A percentile compares a stretch with the other conserved stretches of the same genome.
These are phyloP conservation scores for Alternaria burnsii DNA, from an alignment of 2,329 filamentous ascomycete species.

Conservation along the genomic window DNA sequence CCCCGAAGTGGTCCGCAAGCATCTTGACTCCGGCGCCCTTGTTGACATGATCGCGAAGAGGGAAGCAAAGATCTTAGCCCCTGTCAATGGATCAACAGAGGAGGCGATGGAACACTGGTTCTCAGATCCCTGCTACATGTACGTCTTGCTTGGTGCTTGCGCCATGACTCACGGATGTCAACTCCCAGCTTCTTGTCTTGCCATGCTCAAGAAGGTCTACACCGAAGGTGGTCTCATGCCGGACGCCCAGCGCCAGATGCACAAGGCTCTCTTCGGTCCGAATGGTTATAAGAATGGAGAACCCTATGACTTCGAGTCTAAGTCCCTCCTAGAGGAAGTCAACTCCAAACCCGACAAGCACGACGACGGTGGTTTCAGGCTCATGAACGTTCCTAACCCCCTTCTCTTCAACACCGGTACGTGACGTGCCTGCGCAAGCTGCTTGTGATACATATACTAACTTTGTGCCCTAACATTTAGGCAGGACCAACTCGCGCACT, in stretches of 20 bases:
- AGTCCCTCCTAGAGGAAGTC: slow-evolving; percentile 19
- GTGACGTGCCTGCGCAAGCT: neutral
- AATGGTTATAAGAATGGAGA: slow-evolving; percentile 24
- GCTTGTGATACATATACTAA: neutral
- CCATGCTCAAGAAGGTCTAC: slow-evolving; percentile 31
- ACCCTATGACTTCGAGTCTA: slow-evolving; percentile 31
- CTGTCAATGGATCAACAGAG: no score
- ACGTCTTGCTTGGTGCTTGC: slow-evolving; percentile 31
- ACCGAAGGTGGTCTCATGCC: slow-evolving; percentile 26
- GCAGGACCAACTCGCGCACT: no score
- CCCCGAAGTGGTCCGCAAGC: no score
- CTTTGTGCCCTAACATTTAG: neutral
- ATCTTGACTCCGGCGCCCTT: slow-evolving; percentile 29
- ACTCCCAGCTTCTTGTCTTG: slow-evolving; percentile 16
- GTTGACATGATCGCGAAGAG: slow-evolving; percentile 19
- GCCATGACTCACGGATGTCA: slow-evolving; percentile 30
- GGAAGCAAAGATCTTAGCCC: slow-evolving; percentile 10
- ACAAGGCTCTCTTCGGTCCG: slow-evolving; percentile 30
- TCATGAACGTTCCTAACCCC: slow-evolving; percentile 27
- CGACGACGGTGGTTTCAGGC: neutral
- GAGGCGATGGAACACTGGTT: no score
- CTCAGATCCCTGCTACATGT: slow-evolving; percentile 29
- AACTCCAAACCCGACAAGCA: slow-evolving; percentile 6
- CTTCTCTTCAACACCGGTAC: slow-evolving; percentile 23
- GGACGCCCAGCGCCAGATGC: slow-evolving; percentile 26